A percentile compares a stretch with the other conserved stretches of the same genome.
Conservation (phyloP, 805 yeast genomes). For the Saccharomyces eubayanus region DNA sequence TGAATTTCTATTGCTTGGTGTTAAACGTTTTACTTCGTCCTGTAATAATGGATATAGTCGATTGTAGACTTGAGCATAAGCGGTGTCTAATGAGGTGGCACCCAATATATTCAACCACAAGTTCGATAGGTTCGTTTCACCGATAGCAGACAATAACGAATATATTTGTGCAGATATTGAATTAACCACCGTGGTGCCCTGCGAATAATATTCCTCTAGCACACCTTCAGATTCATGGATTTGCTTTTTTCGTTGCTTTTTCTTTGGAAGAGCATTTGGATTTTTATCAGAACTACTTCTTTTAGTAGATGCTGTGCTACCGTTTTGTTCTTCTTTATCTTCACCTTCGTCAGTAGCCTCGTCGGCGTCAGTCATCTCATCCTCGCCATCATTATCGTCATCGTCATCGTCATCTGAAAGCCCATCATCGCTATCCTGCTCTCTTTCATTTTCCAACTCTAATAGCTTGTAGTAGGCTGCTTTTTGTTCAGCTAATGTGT, state of each 20-base stretch:
- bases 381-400: constrained; percentile 31
- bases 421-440: constrained; percentile 32
- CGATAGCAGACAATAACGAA: constrained; percentile 68
- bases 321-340: constrained; percentile 20
- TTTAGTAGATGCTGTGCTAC: constrained; percentile 12
- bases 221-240: constrained; percentile 42
- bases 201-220: constrained; percentile 70
- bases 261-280: constrained; percentile 3
- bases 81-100: constrained; percentile 66
- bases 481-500: constrained; percentile 46
- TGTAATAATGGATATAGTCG: constrained; percentile 62
- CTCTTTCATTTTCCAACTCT: constrained; percentile 34
- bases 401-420: constrained; percentile 31
- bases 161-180: constrained; percentile 76
- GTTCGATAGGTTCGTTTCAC: constrained; percentile 60
- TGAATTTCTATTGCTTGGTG: constrained; percentile 31
- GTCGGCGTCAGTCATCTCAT: constrained; percentile 24
- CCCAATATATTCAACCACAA: constrained; percentile 90
- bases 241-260: constrained; percentile 35
- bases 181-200: constrained; percentile 69
- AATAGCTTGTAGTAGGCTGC: constrained; percentile 53
- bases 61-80: constrained; percentile 67
- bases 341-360: constrained; percentile 28
- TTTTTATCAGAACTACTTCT: constrained; percentile 21
- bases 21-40: constrained; percentile 75